phyloP scores from a whole-genome alignment of 2,329 filamentous ascomycete species.

The Microascus cirrosus region DNA sequence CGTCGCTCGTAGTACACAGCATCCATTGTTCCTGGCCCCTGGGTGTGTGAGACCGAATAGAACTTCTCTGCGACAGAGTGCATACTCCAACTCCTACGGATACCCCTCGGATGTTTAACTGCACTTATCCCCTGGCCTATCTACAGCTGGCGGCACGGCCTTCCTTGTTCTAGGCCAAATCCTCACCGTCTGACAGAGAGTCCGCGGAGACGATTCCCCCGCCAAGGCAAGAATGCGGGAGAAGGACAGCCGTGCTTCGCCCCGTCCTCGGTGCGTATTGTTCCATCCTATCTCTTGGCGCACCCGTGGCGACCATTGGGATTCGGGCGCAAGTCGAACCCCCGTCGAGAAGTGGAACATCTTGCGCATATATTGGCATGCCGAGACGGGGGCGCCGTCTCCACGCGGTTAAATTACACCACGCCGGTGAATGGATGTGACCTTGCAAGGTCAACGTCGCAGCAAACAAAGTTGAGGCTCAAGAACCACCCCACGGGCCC shows the following conservation, averaged over 20 bases:
- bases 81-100: too few relatives aligned
- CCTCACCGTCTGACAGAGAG: neutral
- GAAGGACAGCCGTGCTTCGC: neutral
- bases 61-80: neutral
- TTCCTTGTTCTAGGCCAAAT: neutral
- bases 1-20: neutral
- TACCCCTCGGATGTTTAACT: neutral
- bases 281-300: neutral
- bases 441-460: neutral
- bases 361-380: neutral
- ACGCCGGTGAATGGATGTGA: neutral
- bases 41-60: neutral
- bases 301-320: neutral
- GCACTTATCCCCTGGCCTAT: neutral
- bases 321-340: neutral
- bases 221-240: neutral
- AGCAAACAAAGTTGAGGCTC: constrained; percentile 9
- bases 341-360: neutral
- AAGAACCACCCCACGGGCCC: constrained; percentile 11
- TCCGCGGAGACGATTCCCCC: neutral
- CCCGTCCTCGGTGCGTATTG: neutral
- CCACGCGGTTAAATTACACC: neutral
- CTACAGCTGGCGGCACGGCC: neutral
- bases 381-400: neutral
- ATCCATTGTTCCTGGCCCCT: neutral